phyloP scores from a whole-genome alignment of 139 green algal species.

The Yamagishiella unicocca region DNA sequence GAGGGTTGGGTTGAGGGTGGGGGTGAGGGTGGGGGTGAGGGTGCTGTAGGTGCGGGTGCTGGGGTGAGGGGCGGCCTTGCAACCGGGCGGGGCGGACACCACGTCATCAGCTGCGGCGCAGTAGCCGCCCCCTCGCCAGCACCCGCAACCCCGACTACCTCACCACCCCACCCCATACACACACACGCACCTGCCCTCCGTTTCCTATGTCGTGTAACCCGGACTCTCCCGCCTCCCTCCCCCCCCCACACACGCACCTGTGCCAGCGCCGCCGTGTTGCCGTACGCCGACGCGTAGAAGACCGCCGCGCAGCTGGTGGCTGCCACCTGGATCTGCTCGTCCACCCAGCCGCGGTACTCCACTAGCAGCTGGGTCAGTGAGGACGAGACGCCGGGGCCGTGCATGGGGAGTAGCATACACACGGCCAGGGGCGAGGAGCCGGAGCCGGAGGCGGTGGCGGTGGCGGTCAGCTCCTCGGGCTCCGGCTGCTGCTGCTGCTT shows the following conservation, averaged over 20 bases:
- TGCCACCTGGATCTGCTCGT: conserved; percentile 51
- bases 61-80: too few relatives aligned
- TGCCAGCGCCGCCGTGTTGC: conserved; percentile 94
- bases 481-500: neutral
- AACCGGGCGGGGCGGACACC: too few relatives aligned
- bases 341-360: conserved; percentile 44
- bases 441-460: neutral
- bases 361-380: conserved; percentile 49
- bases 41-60: too few relatives aligned
- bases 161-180: too few relatives aligned
- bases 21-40: neutral
- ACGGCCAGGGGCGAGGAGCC: conserved; percentile 18
- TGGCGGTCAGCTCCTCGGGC: neutral
- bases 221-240: neutral
- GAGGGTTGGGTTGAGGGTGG: neutral
- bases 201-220: too few relatives aligned
- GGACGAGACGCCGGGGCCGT: conserved; percentile 85
- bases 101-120: too few relatives aligned
- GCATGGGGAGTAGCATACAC: conserved; percentile 80
- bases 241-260: conserved; percentile 68
- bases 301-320: conserved; percentile 76
- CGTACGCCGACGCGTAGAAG: conserved; percentile 95
- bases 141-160: too few relatives aligned
- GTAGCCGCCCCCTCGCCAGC: too few relatives aligned
- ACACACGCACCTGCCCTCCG: too few relatives aligned